Percentiles rank a stretch among this genome's conserved stretches.
These are phyloP conservation scores for Eucalyptus regnans DNA, from an alignment of 345 rosid genomes.

Conservation along the genomic window DNA sequence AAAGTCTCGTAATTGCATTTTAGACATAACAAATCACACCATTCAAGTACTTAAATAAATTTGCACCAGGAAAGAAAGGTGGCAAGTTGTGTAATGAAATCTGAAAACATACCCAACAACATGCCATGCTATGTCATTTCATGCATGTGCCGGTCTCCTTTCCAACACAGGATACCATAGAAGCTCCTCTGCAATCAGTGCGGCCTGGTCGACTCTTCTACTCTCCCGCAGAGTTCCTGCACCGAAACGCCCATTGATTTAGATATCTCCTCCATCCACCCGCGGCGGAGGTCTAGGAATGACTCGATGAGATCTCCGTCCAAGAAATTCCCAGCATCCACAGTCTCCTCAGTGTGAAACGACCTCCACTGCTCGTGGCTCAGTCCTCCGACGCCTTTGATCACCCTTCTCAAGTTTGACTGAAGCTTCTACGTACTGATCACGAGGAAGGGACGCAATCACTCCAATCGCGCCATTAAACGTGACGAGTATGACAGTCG, in stretches of 20 bases:
- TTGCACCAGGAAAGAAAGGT: background rate
- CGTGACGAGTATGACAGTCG: conserved; percentile 64
- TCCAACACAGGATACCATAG: background rate
- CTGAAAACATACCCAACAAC: background rate
- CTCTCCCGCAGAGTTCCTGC: conserved; percentile 71
- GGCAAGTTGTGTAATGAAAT: background rate
- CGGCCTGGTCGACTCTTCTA: conserved; percentile 78
- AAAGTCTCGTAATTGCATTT: background rate
- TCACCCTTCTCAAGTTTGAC: conserved; percentile 61
- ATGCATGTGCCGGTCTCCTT: background rate
- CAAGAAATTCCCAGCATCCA: conserved; percentile 62
- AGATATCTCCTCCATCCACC: conserved; percentile 69
- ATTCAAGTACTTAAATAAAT: background rate
- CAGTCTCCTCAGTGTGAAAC: conserved; percentile 67
- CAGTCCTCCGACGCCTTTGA: conserved; percentile 80
- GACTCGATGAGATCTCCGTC: conserved; percentile 79
- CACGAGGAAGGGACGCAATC: conserved; percentile 75
- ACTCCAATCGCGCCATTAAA: conserved; percentile 79
- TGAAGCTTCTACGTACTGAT: conserved; percentile 63
- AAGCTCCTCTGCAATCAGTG: conserved; percentile 17
- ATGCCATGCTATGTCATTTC: background rate
- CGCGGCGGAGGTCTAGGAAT: conserved; percentile 57
- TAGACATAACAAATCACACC: background rate
- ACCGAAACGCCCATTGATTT: conserved; percentile 47
- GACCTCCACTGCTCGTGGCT: conserved; percentile 90